A percentile compares a stretch with the other conserved stretches of the same genome.
Evolutionary conservation across 2,329 filamentous ascomycete species (phyloP).

Genomic region (Penicillium sp.): DNA sequence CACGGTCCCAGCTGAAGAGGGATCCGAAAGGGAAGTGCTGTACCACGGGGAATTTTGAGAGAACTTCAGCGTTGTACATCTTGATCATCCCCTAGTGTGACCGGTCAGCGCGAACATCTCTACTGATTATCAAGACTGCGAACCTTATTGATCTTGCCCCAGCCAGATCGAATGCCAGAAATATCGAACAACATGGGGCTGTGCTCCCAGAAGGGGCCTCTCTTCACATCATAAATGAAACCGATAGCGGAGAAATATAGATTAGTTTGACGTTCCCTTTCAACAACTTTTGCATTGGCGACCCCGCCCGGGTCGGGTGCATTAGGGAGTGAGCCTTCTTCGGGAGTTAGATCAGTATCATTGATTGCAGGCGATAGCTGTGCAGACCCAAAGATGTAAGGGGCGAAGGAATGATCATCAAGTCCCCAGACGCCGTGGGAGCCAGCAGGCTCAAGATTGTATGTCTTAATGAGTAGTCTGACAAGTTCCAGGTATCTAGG

Average conservation of each 20-base stretch:
- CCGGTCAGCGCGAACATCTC: conserved; percentile 1
- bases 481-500: conserved; percentile 74
- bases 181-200: conserved; percentile 94
- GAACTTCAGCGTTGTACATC: conserved; percentile 96
- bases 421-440: conserved; percentile 97
- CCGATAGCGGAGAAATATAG: conserved; percentile 95
- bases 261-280: conserved; percentile 64
- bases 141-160: conserved; percentile 96
- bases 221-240: conserved; percentile 97
- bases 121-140: background rate
- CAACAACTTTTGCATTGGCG: conserved; percentile 61
- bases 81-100: conserved; percentile 81
- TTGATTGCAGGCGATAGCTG: conserved; percentile 77
- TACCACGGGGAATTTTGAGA: conserved; percentile 97
- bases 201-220: conserved; percentile 94
- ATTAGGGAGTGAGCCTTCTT: conserved; percentile 71
- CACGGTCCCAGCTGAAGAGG: conserved; percentile 72
- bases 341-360: conserved; percentile 62
- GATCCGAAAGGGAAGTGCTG: conserved; percentile 88
- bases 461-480: conserved; percentile 79
- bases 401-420: conserved; percentile 93
- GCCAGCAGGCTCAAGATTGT: conserved; percentile 90
- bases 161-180: conserved; percentile 85
- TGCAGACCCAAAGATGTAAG: conserved; percentile 93
- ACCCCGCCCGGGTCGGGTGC: conserved; percentile 72